These are phyloP conservation scores for Sugiyamaella pinicola DNA, from an alignment of 1,139 yeast species.

Conservation along the genomic window DNA sequence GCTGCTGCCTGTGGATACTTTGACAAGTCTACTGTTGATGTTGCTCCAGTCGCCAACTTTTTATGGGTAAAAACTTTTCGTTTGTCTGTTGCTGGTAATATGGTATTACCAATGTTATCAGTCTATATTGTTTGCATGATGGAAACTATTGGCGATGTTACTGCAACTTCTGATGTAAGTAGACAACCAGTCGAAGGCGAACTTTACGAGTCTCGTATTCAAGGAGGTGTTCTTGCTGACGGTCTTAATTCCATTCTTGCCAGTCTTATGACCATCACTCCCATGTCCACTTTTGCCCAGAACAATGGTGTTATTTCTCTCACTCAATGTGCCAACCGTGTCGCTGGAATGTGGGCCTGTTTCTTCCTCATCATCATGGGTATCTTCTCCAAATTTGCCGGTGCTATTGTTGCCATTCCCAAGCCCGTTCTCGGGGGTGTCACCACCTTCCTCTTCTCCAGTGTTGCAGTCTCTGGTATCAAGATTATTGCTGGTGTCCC, in stretches of 20 bases:
- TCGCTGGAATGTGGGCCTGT: slow-evolving; percentile 88
- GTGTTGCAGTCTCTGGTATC: slow-evolving; percentile 88
- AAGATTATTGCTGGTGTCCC: slow-evolving; percentile 70
- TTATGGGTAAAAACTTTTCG: slow-evolving; percentile 85
- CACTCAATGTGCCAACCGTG: slow-evolving; percentile 85
- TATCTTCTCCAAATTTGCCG: slow-evolving; percentile 83
- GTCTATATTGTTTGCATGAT: slow-evolving; percentile 78
- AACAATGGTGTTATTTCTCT: slow-evolving; percentile 91
- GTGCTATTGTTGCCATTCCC: slow-evolving; percentile 84
- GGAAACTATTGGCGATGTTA: slow-evolving; percentile 92
- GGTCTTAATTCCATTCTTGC: slow-evolving; percentile 69
- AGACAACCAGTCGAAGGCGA: slow-evolving; percentile 81
- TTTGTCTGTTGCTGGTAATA: slow-evolving; percentile 75
- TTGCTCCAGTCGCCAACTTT: slow-evolving; percentile 83
- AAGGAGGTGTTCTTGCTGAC: slow-evolving; percentile 90
- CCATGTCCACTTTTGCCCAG: slow-evolving; percentile 88
- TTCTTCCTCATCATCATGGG: slow-evolving; percentile 84
- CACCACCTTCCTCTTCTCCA: slow-evolving; percentile 85
- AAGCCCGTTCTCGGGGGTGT: slow-evolving; percentile 85
- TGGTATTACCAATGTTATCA: slow-evolving; percentile 79
- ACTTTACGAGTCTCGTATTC: slow-evolving; percentile 77
- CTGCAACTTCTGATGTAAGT: slow-evolving; percentile 90
- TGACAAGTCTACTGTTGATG: slow-evolving; percentile 53
- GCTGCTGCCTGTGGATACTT: slow-evolving; percentile 91
- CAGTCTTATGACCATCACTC: slow-evolving; percentile 67